phyloP scores from a whole-genome alignment of 2,329 filamentous ascomycete genomes.

The Furcasterigmium sp. region DNA sequence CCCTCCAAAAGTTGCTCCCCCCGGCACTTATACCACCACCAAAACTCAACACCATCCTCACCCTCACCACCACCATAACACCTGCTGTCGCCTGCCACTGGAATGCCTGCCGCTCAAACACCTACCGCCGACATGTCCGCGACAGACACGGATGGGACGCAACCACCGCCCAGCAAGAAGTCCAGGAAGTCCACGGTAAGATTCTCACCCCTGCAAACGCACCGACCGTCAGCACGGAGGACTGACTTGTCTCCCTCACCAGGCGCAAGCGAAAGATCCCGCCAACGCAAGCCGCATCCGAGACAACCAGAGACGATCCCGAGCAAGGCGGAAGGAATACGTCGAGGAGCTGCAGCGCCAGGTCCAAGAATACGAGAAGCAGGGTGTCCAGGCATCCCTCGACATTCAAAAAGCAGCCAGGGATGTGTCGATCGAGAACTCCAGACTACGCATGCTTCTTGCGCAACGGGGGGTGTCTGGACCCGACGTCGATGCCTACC shows the following conservation, averaged over 20 bases:
- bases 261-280: slow-evolving; percentile 11
- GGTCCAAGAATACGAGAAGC: slow-evolving; percentile 41
- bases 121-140: not conserved
- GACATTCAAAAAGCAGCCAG: slow-evolving; percentile 50
- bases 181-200: not conserved
- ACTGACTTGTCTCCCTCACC: not conserved
- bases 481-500: slow-evolving; percentile 33
- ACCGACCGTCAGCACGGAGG: not conserved
- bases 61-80: too few species aligned
- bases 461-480: slow-evolving; percentile 29
- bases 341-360: slow-evolving; percentile 40
- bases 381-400: slow-evolving; percentile 40
- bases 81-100: too few species aligned
- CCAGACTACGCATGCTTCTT: slow-evolving; percentile 36
- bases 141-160: not conserved
- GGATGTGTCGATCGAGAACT: slow-evolving; percentile 43
- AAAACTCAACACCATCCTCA: too few species aligned
- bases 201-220: not conserved
- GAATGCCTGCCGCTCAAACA: too few species aligned
- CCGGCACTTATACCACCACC: not conserved
- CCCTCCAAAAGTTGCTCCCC: not conserved
- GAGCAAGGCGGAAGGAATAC: slow-evolving; percentile 45
- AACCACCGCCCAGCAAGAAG: not conserved
- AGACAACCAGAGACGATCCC: slow-evolving; percentile 48
- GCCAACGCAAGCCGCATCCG: slow-evolving; percentile 30